Evolutionary conservation across 768 basidiomycete species (phyloP), one percentile per base, ranked within the genome.

Genomic region (Leccinum boreale): DNA sequence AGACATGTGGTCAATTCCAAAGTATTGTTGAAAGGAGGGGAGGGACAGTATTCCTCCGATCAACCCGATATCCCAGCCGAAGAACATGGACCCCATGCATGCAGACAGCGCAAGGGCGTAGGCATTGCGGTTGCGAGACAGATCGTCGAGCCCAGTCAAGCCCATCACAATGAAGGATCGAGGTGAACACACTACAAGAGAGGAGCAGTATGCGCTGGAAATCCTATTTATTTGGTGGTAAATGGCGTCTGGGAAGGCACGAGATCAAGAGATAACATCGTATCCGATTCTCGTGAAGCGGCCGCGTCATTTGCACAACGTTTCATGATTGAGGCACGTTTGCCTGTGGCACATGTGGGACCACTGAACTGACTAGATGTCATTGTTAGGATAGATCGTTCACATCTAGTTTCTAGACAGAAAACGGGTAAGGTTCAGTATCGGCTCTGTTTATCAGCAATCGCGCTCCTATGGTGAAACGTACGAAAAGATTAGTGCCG

Each of bases 1-100:
- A 23, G 67, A 72, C 68, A 74, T 62, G 53, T 73, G 65, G 65
- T 80, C 64, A 46, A 82, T 51, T 12, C 79, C 80, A 65, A 83
- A 82, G 62, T 79, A 82, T 17, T 64, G 48, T 59, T 80, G 72
- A 67, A 83, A 82, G 4, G 81, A 80, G 4, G 63, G 39, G 9
- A 82, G 67, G n/a, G 80, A 63, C 44, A 82, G 67, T 14, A 82
- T 69, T 33, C 82, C 81, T 9, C 82, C 81, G 31, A 82, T 83
- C 52, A 82, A 62, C 11, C 78, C 78, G 3, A 75, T 74, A 56
- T 83, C 80, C 77, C 79, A 80, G 21, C 79, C 81, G 48, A 70
- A 80, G 69, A 79, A 81, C n/a, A 81, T 73, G 39, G 78, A 78
- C 5, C 79, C 81, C 73, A 79, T 73, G 1, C 79, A 67, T 1